Evolutionary conservation across 352 stramenopile genomes (phyloP).

Genomic region (Blastocystis sp.): DNA sequence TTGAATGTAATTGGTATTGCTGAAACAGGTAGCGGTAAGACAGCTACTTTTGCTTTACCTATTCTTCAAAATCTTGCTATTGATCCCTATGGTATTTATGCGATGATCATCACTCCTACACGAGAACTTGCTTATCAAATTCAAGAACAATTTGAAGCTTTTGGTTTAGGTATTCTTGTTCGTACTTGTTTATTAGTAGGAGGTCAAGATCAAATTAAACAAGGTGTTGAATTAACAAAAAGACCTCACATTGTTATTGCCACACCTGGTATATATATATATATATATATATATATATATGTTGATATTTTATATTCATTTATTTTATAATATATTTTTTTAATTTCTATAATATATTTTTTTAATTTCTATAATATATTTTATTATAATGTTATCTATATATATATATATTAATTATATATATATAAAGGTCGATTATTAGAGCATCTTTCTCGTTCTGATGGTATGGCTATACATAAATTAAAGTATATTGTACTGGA

Average conservation of each 20-base stretch:
- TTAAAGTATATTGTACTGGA: conserved; percentile 85
- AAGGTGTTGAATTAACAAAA: conserved; percentile 62
- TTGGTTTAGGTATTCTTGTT: conserved; percentile 67
- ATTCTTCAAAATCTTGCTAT: conserved; percentile 70
- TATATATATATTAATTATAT: too few species aligned
- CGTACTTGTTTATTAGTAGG: conserved; percentile 74
- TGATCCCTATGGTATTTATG: conserved; percentile 64
- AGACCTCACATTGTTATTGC: conserved; percentile 85
- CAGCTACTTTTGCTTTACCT: conserved; percentile 82
- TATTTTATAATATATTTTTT: neutral
- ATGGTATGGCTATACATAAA: conserved; percentile 63
- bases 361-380: too few species aligned
- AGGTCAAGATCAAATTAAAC: conserved; percentile 73
- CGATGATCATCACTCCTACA: conserved; percentile 79
- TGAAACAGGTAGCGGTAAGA: conserved; percentile 87
- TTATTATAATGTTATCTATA: too few species aligned
- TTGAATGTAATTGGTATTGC: conserved; percentile 71
- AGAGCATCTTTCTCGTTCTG: conserved; percentile 56
- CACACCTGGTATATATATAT: too few species aligned
- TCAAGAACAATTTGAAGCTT: conserved; percentile 77
- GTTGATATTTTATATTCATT: neutral
- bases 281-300: conserved; percentile 68
- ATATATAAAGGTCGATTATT: too few species aligned
- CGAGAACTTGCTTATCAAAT: conserved; percentile 93
- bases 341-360: too few species aligned